A percentile compares a stretch with the other conserved stretches of the same genome.
These are phyloP conservation scores for Colletotrichum siamense DNA, from an alignment of 2,329 filamentous ascomycete genomes.

Conservation along the genomic window DNA sequence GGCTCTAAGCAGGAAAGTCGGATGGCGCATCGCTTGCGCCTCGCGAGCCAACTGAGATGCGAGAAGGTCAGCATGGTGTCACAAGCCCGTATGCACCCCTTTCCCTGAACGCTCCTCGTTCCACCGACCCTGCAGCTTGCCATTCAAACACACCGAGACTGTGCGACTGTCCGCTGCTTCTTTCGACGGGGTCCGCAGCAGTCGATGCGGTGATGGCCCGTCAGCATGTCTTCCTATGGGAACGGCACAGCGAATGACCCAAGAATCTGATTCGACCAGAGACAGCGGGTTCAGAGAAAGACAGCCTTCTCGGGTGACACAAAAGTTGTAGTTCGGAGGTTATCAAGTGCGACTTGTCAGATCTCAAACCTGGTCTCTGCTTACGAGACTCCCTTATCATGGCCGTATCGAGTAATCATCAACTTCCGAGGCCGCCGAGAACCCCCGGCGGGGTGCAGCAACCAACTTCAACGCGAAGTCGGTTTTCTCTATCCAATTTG, in stretches of 20 bases:
- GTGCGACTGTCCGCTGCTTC: neutral
- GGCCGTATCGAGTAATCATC: neutral
- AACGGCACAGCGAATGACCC: neutral
- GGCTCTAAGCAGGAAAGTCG: neutral
- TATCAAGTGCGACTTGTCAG: slow-evolving; percentile 1
- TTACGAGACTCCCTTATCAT: neutral
- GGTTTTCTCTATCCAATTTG: neutral
- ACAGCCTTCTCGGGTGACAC: neutral
- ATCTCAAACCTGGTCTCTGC: neutral
- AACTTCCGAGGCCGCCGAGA: neutral
- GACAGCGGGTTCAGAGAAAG: neutral
- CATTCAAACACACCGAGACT: neutral
- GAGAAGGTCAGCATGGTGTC: neutral
- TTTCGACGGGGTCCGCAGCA: neutral
- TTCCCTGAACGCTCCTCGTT: neutral
- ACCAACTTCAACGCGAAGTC: neutral
- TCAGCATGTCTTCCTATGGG: neutral
- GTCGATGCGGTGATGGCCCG: neutral
- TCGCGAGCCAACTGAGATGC: neutral
- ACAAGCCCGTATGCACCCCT: neutral
- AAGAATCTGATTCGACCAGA: neutral
- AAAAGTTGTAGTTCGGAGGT: neutral
- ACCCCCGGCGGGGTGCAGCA: neutral
- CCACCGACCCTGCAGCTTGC: neutral
- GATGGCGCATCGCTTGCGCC: neutral